Evolutionary conservation across 2,329 filamentous ascomycete genomes (phyloP).

Genomic region (Pseudogymnoascus sp.): DNA sequence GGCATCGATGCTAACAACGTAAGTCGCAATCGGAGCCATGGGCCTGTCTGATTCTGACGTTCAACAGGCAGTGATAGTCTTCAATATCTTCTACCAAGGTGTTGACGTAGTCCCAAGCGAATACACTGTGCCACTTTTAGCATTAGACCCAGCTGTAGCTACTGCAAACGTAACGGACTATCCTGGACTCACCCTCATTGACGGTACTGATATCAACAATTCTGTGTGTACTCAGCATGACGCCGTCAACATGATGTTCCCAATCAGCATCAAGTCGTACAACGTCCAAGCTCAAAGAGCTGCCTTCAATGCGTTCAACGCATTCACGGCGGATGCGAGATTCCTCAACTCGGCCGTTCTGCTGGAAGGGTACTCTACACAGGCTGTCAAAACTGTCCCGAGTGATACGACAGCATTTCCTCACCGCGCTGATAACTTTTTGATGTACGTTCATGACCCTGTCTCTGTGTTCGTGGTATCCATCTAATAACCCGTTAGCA

Average conservation of each 20-base stretch:
- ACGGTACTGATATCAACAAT: not conserved
- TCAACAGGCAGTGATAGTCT: constrained; percentile 30
- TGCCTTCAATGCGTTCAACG: constrained; percentile 18
- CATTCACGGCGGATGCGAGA: constrained; percentile 23
- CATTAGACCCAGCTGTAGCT: not conserved
- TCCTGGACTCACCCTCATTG: not conserved
- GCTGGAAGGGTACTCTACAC: constrained; percentile 29
- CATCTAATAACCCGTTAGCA: constrained; percentile 9
- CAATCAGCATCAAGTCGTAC: not conserved
- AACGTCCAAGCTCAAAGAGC: not conserved
- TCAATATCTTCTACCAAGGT: constrained; percentile 35
- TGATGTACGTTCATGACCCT: constrained; percentile 19
- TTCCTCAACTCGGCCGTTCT: constrained; percentile 7
- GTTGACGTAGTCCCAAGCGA: constrained; percentile 13
- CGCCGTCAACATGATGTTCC: not conserved
- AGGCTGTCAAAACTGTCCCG: constrained; percentile 14
- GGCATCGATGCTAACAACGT: constrained; percentile 32
- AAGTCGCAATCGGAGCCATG: constrained; percentile 17
- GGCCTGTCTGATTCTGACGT: not conserved
- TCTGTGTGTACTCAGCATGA: not conserved
- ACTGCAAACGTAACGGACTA: not conserved
- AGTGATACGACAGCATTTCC: not conserved
- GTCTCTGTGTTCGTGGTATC: not conserved
- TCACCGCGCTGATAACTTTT: constrained; percentile 24
- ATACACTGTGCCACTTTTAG: not conserved